Evolutionary conservation across 768 basidiomycete genomes (phyloP).

Genomic region (Boletus coccyginus): DNA sequence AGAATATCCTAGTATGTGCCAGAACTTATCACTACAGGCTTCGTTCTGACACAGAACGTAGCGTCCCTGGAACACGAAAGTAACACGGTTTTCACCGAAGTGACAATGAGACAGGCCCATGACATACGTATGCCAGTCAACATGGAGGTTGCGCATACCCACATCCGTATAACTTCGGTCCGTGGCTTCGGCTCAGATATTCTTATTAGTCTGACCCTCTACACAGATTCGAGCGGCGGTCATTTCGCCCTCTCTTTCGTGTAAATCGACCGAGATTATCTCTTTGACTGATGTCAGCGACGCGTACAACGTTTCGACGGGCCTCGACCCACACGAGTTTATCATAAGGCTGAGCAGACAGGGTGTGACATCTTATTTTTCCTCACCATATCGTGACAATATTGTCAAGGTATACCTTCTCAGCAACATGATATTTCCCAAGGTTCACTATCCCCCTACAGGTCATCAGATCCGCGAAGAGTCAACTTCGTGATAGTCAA

Average conservation of each 20-base stretch:
- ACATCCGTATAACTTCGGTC: conserved; percentile 77
- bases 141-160: conserved; percentile 63
- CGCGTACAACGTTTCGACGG: conserved; percentile 76
- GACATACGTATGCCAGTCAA: conserved; percentile 71
- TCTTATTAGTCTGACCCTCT: conserved; percentile 3
- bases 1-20: conserved; percentile 51
- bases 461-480: conserved; percentile 77
- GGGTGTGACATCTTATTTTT: conserved; percentile 72
- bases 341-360: conserved; percentile 74
- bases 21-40: neutral
- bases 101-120: conserved; percentile 63
- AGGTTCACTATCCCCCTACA: conserved; percentile 27
- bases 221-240: conserved; percentile 64
- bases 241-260: conserved; percentile 64
- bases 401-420: conserved; percentile 63
- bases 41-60: conserved; percentile 27
- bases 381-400: conserved; percentile 61
- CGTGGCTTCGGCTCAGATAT: conserved; percentile 21
- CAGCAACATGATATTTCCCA: neutral
- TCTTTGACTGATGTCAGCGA: conserved; percentile 81
- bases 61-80: conserved; percentile 63
- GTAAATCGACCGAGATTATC: conserved; percentile 81
- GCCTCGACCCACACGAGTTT: conserved; percentile 75
- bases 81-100: conserved; percentile 52
- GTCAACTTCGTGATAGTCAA: conserved; percentile 56